These are phyloP conservation scores for Chaetomium fimeti DNA, from an alignment of 495 filamentous ascomycete genomes.

Conservation along the genomic window DNA sequence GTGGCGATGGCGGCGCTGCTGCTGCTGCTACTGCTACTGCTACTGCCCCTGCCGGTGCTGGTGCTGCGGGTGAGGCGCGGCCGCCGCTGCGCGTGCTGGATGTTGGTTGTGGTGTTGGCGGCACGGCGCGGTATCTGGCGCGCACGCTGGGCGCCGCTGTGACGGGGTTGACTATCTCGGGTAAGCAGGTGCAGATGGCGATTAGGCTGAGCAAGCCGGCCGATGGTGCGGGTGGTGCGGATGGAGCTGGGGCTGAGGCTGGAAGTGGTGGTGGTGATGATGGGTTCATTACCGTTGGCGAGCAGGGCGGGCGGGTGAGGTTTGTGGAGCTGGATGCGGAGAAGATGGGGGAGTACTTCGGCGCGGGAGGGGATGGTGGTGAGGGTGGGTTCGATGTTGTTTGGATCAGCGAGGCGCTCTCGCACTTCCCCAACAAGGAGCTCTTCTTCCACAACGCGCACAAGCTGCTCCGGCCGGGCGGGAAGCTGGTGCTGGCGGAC, in stretches of 20 bases:
- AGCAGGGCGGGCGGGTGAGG: conserved; percentile 41
- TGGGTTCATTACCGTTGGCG: conserved; percentile 37
- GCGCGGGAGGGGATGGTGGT: neutral
- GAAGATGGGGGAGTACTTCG: conserved; percentile 54
- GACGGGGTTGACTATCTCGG: conserved; percentile 58
- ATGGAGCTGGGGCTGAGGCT: conserved; percentile 19
- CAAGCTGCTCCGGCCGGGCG: conserved; percentile 39
- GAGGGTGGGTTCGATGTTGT: conserved; percentile 49
- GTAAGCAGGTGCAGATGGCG: conserved; percentile 55
- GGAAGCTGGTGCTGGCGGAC: conserved; percentile 55
- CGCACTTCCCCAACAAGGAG: conserved; percentile 56
- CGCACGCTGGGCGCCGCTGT: conserved; percentile 46
- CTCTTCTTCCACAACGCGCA: conserved; percentile 54
- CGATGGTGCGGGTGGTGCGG: conserved; percentile 31
- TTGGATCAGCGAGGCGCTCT: conserved; percentile 60
- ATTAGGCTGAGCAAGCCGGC: conserved; percentile 42
- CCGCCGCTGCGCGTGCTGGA: conserved; percentile 45
- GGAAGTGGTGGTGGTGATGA: conserved; percentile 12
- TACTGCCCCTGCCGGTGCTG: no score
- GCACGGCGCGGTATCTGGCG: conserved; percentile 54
- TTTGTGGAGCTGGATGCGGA: conserved; percentile 60
- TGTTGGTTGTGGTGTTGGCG: conserved; percentile 58
- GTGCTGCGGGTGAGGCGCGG: no score
- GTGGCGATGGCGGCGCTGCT: no score
- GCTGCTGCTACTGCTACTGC: no score